These are phyloP conservation scores for Phaeotremella fagi DNA, from an alignment of 768 basidiomycete species.

Conservation along the genomic window DNA sequence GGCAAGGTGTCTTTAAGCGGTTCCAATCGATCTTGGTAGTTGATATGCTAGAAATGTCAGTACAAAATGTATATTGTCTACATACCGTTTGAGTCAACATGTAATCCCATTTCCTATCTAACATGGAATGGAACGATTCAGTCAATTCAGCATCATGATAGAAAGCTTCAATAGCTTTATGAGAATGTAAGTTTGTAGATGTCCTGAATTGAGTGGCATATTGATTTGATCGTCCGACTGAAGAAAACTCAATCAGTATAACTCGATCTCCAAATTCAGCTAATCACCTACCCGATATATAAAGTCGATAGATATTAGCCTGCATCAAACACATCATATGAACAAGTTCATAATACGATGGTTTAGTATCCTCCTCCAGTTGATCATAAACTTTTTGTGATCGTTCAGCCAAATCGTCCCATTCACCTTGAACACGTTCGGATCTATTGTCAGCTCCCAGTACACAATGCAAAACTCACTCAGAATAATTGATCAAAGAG, in stretches of 20 bases:
- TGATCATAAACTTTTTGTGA: conserved; percentile 58
- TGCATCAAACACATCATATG: conserved; percentile 53
- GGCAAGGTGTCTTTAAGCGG: conserved; percentile 60
- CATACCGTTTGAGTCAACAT: conserved; percentile 65
- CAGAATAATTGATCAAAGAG: conserved; percentile 63
- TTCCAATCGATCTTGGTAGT: conserved; percentile 52
- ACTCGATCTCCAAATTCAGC: background rate
- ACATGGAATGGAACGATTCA: conserved; percentile 57
- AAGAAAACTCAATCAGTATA: background rate
- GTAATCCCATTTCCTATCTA: conserved; percentile 61
- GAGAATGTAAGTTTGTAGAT: conserved; percentile 59
- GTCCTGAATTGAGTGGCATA: conserved; percentile 62
- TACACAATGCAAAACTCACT: conserved; percentile 52
- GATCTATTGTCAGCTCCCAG: conserved; percentile 51
- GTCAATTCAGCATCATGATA: conserved; percentile 62
- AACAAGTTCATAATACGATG: conserved; percentile 66
- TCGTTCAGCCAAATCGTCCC: conserved; percentile 54
- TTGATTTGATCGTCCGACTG: conserved; percentile 57
- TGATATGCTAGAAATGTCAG: conserved; percentile 21
- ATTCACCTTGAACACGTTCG: conserved; percentile 57
- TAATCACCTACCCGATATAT: conserved; percentile 52
- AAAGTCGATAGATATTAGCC: conserved; percentile 58
- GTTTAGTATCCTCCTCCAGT: conserved; percentile 53
- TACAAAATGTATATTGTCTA: conserved; percentile 52
- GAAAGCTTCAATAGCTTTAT: conserved; percentile 58